phyloP scores from a whole-genome alignment of 768 basidiomycete species.

The Glaciozyma martinii region DNA sequence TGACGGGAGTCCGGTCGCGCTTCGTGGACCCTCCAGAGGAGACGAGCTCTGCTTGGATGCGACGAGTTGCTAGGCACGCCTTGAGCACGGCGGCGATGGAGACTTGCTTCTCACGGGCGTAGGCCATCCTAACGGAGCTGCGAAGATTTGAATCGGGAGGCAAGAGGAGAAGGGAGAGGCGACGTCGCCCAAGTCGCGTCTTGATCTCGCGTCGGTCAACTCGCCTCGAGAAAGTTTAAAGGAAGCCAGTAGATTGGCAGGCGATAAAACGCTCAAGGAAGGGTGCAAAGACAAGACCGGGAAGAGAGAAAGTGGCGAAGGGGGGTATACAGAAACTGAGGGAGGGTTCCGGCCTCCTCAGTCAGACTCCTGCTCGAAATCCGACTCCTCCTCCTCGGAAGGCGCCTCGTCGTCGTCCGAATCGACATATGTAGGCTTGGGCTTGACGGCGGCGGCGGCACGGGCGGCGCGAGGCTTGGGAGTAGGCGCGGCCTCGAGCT shows the following conservation, averaged over 20 bases:
- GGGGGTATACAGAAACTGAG: too few relatives aligned
- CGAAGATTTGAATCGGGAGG: too few relatives aligned
- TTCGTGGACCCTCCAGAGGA: conserved; percentile 65
- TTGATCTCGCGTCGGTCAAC: too few relatives aligned
- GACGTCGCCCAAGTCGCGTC: too few relatives aligned
- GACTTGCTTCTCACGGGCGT: conserved; percentile 61
- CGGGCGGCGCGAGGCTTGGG: neutral
- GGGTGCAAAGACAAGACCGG: too few relatives aligned
- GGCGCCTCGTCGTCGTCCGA: neutral
- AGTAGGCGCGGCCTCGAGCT: neutral
- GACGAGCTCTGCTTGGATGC: conserved; percentile 79
- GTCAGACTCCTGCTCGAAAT: neutral
- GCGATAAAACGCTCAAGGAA: too few relatives aligned
- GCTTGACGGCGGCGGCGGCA: neutral
- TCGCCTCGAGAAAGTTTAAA: too few relatives aligned
- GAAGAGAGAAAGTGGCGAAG: too few relatives aligned
- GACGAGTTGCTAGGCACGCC: conserved; percentile 71
- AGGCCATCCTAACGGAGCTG: conserved; percentile 5
- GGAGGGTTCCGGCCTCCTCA: neutral
- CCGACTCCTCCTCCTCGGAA: neutral
- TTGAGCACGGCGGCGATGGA: conserved; percentile 81
- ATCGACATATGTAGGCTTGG: neutral
- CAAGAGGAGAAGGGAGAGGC: too few relatives aligned
- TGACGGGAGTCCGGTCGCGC: conserved; percentile 84
- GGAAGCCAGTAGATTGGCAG: too few relatives aligned